phyloP scores from a whole-genome alignment of 371 early-diverging fungal species.

The Rhizomucor miehei region DNA sequence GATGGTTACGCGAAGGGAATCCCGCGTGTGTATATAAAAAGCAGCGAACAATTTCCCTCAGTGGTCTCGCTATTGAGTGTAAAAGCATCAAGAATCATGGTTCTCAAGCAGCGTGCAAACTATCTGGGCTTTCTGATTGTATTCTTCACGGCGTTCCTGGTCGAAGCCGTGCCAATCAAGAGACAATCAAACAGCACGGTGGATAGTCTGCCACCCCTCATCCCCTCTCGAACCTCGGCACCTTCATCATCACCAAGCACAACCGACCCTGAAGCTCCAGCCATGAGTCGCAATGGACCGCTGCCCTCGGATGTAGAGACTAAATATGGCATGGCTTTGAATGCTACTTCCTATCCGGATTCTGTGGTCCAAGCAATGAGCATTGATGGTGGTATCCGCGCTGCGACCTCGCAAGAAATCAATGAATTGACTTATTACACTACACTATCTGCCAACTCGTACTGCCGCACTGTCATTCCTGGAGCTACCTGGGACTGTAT shows the following conservation, averaged over 20 bases:
- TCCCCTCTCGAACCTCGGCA: background rate
- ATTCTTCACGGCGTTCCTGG: background rate
- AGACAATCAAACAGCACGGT: background rate
- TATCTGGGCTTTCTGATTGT: too few relatives aligned
- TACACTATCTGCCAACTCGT: slow-evolving; percentile 13
- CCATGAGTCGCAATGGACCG: slow-evolving; percentile 6
- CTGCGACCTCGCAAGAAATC: slow-evolving; percentile 6
- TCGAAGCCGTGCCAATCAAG: background rate
- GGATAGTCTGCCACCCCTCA: background rate
- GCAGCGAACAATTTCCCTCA: too few relatives aligned
- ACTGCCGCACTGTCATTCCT: slow-evolving; percentile 16
- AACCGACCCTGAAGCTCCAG: slow-evolving; percentile 7
- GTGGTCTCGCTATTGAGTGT: too few relatives aligned
- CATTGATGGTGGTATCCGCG: background rate
- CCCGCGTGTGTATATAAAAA: too few relatives aligned
- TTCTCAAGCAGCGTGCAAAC: too few relatives aligned
- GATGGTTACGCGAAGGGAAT: too few relatives aligned
- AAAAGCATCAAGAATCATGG: too few relatives aligned
- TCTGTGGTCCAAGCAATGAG: background rate
- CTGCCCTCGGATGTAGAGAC: slow-evolving; percentile 9
- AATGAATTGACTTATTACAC: slow-evolving; percentile 7
- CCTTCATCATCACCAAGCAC: background rate
- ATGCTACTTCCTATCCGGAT: slow-evolving; percentile 4
- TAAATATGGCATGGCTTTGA: slow-evolving; percentile 13
- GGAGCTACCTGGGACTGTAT: slow-evolving; percentile 12